A percentile compares a stretch with the other conserved stretches of the same genome.
Evolutionary conservation across 441 rosid species (phyloP).

Genomic region (Manihot esculenta): DNA sequence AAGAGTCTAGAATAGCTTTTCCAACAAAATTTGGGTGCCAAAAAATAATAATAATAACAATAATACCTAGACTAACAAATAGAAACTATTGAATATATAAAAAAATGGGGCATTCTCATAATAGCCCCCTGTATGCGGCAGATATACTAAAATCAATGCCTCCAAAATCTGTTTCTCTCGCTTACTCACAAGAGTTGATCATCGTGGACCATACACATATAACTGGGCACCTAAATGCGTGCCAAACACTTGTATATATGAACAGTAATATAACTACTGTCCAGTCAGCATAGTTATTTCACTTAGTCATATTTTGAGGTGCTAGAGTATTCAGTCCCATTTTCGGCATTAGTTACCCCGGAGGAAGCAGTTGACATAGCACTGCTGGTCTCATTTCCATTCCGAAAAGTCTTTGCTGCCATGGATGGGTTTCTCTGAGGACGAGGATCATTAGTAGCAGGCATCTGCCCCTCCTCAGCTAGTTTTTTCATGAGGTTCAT

Average conservation of each 20-base stretch:
- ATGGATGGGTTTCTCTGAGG: conserved; percentile 41
- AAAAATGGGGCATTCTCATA: conserved; percentile 30
- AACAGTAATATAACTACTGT: not conserved
- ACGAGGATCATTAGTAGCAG: conserved; percentile 45
- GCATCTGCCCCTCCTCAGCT: conserved; percentile 83
- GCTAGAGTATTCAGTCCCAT: conserved; percentile 37
- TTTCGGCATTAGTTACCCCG: conserved; percentile 33
- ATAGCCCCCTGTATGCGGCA: conserved; percentile 43
- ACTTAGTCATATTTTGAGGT: conserved; percentile 44
- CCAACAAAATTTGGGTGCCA: conserved; percentile 10
- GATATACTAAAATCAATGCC: conserved; percentile 51
- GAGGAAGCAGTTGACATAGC: conserved; percentile 50
- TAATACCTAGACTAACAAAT: conserved; percentile 28
- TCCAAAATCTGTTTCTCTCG: conserved; percentile 22
- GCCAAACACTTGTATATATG: conserved; percentile 22
- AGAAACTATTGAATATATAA: conserved; percentile 14
- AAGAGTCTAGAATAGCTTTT: conserved; percentile 17
- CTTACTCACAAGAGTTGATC: conserved; percentile 13
- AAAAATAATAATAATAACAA: not conserved
- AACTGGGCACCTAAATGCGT: conserved; percentile 20
- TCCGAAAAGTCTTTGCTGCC: conserved; percentile 34
- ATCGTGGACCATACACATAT: conserved; percentile 22
- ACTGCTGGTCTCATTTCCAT: conserved; percentile 37
- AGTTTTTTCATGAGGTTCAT: conserved; percentile 82
- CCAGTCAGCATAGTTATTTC: not conserved